Conservation (phyloP, 306 rosid species). For the Dalbergia cochinchinensis region DNA sequence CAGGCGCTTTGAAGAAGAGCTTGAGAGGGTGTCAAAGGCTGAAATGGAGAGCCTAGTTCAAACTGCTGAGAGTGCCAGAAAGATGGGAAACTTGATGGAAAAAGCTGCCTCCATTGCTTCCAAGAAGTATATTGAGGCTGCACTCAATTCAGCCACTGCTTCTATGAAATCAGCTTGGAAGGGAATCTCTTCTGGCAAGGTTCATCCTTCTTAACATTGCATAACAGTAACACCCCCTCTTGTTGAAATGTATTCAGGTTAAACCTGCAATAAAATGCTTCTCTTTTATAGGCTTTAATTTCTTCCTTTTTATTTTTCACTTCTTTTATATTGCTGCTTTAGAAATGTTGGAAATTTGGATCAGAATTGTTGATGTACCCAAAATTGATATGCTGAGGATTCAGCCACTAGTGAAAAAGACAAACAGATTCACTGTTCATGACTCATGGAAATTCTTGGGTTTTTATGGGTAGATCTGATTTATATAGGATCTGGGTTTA, state of each 20-base stretch:
- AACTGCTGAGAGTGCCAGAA: slow-evolving; percentile 72
- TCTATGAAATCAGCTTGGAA: slow-evolving; percentile 95
- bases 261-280: slow-evolving; percentile 7
- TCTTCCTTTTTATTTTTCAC: not conserved
- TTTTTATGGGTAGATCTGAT: slow-evolving; percentile 23
- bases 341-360: slow-evolving; percentile 6
- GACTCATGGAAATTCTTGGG: not conserved
- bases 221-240: not conserved
- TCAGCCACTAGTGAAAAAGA: not conserved
- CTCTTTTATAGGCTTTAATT: not conserved
- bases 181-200: slow-evolving; percentile 74
- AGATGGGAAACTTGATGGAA: slow-evolving; percentile 79
- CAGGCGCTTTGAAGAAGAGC: slow-evolving; percentile 70
- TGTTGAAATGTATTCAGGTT: not conserved
- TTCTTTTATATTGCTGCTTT: not conserved
- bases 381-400: not conserved
- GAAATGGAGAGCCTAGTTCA: slow-evolving; percentile 61
- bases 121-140: slow-evolving; percentile 79
- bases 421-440: not conserved
- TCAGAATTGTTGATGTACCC: not conserved
- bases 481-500: not conserved
- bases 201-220: slow-evolving; percentile 76
- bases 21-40: slow-evolving; percentile 57
- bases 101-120: slow-evolving; percentile 78
- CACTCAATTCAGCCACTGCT: slow-evolving; percentile 78